phyloP scores from a whole-genome alignment of 352 stramenopile species.

The Phytophthora vignae region DNA sequence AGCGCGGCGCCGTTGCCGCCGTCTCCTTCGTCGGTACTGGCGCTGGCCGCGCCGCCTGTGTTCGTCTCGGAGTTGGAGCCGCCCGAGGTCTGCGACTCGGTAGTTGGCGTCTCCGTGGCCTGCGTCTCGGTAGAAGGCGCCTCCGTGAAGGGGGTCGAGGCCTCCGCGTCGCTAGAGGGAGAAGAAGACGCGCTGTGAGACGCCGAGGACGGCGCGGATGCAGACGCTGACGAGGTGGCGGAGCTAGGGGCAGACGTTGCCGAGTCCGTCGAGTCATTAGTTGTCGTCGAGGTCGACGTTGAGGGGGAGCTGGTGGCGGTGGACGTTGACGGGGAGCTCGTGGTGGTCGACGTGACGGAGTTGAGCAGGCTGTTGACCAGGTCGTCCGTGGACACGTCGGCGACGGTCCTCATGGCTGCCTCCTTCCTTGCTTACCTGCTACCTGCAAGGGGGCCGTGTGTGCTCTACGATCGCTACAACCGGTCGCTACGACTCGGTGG shows the following conservation, averaged over 20 bases:
- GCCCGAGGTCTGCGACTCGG: background rate
- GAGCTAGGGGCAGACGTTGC: conserved; percentile 11
- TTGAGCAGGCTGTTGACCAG: conserved; percentile 52
- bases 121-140: background rate
- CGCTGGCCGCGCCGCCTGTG: conserved; percentile 7
- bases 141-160: conserved; percentile 3
- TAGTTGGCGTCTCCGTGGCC: conserved; percentile 6
- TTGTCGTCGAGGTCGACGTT: conserved; percentile 14
- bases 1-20: conserved; percentile 14
- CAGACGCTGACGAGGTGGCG: background rate
- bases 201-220: background rate
- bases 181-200: conserved; percentile 6
- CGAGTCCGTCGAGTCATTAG: background rate
- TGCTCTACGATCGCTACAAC: no score
- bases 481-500: no score
- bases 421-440: background rate
- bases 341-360: conserved; percentile 33
- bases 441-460: no score
- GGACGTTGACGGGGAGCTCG: background rate
- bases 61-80: conserved; percentile 20
- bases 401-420: conserved; percentile 28
- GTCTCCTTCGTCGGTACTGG: background rate
- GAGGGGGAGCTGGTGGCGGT: conserved; percentile 6
- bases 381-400: conserved; percentile 47
- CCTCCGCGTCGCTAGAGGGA: conserved; percentile 8